Conservation (phyloP, 2,329 filamentous ascomycete genomes). For the Sordariomycetes sp. region DNA sequence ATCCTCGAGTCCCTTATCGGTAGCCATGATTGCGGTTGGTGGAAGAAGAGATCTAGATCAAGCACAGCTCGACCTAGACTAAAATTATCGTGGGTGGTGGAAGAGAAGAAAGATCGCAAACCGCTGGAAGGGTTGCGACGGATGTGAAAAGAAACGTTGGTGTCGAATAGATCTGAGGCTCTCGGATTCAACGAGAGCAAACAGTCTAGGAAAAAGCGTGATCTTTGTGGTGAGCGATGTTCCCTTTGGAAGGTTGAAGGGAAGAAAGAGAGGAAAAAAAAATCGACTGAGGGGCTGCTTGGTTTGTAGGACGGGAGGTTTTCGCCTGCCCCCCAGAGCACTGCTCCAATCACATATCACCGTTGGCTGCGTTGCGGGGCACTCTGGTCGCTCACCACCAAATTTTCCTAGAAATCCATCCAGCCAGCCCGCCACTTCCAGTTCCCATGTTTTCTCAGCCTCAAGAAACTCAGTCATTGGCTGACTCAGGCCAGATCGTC, state of each 20-base stretch:
- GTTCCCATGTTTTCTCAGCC: no score
- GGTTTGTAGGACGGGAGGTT: neutral
- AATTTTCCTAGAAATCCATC: no score
- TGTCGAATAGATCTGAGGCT: conserved; percentile 38
- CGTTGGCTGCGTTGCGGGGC: neutral
- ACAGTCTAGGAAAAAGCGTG: conserved; percentile 29
- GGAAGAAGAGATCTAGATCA: conserved; percentile 55
- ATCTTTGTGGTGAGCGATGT: conserved; percentile 16
- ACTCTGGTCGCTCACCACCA: no score
- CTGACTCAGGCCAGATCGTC: no score
- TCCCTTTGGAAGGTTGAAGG: conserved; percentile 17
- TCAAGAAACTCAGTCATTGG: no score
- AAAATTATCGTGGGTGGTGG: conserved; percentile 28
- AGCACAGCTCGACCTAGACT: conserved; percentile 67
- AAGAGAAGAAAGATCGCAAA: conserved; percentile 27
- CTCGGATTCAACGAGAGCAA: conserved; percentile 34
- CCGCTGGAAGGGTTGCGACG: conserved; percentile 25
- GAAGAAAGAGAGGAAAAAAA: conserved; percentile 25
- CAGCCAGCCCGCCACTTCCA: no score
- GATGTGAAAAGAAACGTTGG: conserved; percentile 15
- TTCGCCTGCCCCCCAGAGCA: neutral
- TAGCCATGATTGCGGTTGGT: conserved; percentile 90
- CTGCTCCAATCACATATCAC: neutral
- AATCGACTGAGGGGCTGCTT: conserved; percentile 27
- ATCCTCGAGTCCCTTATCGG: conserved; percentile 96